Base-by-base conservation (phyloP, 257 asterid species). In the Craterostigma plantagineum region DNA sequence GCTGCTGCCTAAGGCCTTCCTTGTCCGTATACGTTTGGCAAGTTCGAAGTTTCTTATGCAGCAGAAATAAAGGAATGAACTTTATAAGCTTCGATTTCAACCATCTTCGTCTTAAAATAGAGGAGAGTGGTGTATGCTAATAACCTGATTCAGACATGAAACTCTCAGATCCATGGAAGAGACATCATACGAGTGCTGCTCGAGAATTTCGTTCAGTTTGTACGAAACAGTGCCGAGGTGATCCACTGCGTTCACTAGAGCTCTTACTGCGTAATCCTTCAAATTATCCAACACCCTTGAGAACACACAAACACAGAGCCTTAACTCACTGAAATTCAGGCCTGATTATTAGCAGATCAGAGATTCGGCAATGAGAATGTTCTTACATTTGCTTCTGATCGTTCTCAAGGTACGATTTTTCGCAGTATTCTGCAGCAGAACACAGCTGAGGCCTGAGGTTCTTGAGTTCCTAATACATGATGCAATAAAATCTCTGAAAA, bases 391-490 rank as follows among this genome's bases (percentile, higher is more conserved):
- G 91, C 64, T 87, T 87, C 67, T 82, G 79, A 55, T 82, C 98
- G 18, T 91, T 87, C 44, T 72, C 78, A 40, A 72, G 74, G 56
- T 82, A 79, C 6, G 98, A 87, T 66, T 74, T 87, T 45, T 87
- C 93, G 49, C 95, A 87, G 49, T 87, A 82, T 47, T 87, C 92
- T 14, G 98, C 98, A 38, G 98, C 98, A 43, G 95, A 79, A 64
- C 83, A 71, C 50, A 87, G 86, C 51, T 87, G 95, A 15, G 98
- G 93, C 56, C 86, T 70, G 55, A 87, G 77, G 64, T 76, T 79
- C 69, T 87, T 87, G 41, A 87, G 91, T 64, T 87, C 98, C 98
- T 87, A 30, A 33, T 38, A 46, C 42, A 41, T n/a, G n/a, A 44
- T 33, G 15, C n/a, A 42, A 38, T 33, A 9, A 16, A n/a, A 16